Evolutionary conservation across 768 basidiomycete genomes (phyloP).

Genomic region (Gymnopilus junonius): DNA sequence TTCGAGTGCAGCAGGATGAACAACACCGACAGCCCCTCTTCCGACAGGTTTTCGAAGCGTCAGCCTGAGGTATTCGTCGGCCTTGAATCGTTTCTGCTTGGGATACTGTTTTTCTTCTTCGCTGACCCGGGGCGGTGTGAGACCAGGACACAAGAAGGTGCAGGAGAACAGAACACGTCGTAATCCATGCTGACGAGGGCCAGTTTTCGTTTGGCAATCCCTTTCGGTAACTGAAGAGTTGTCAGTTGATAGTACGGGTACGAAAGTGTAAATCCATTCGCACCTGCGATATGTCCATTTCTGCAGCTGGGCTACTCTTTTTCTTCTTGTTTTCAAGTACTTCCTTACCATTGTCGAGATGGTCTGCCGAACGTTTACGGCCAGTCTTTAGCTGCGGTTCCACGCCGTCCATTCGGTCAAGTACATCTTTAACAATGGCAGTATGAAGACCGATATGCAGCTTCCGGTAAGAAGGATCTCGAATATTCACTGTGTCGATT

Average conservation of each 20-base stretch:
- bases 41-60: conserved; percentile 6
- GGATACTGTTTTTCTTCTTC: neutral
- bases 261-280: neutral
- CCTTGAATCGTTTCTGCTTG: neutral
- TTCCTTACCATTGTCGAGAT: neutral
- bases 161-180: conserved; percentile 1
- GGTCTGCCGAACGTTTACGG: neutral
- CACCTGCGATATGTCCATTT: neutral
- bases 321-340: neutral
- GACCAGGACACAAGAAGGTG: neutral
- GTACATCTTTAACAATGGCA: conserved; percentile 8
- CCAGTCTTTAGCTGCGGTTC: neutral
- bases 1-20: conserved; percentile 8
- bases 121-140: neutral
- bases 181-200: conserved; percentile 2
- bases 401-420: neutral
- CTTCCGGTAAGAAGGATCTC: conserved; percentile 11
- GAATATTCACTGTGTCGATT: conserved; percentile 7
- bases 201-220: neutral
- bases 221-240: neutral
- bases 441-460: too few species aligned
- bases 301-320: neutral
- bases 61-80: neutral
- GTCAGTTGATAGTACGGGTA: neutral
- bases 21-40: conserved; percentile 12